phyloP scores from a whole-genome alignment of 2,329 filamentous ascomycete genomes.

The Cadophora sp. region DNA sequence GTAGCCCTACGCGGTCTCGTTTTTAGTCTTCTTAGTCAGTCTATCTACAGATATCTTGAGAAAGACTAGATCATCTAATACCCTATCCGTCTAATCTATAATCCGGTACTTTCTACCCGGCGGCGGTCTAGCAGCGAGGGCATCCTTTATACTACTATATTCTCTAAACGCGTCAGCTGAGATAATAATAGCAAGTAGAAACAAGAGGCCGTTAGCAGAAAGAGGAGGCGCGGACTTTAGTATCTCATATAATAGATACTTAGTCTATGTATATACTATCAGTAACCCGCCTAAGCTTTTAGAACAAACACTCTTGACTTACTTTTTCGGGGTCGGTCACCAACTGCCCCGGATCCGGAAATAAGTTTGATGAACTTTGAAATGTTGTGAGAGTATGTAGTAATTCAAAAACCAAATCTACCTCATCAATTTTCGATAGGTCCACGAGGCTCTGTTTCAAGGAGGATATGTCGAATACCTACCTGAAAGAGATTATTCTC shows the following conservation, averaged over 20 bases:
- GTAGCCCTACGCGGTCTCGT: conserved; percentile 24
- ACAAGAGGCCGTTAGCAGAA: conserved; percentile 25
- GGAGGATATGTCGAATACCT: no score
- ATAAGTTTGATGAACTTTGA: no score
- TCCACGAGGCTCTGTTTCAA: no score
- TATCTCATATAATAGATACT: conserved; percentile 28
- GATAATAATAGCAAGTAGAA: conserved; percentile 29
- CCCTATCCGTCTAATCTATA: conserved; percentile 21
- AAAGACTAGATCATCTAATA: conserved; percentile 24
- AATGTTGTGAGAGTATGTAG: no score
- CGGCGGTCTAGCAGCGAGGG: conserved; percentile 23
- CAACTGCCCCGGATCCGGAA: no score
- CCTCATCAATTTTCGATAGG: no score
- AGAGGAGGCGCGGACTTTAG: conserved; percentile 25
- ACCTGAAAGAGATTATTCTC: no score
- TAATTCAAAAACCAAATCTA: no score
- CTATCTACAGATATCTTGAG: conserved; percentile 24
- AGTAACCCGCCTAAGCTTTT: conserved; percentile 22
- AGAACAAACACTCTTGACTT: conserved; percentile 27
- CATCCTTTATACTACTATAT: conserved; percentile 25
- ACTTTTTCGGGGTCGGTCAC: conserved; percentile 30
- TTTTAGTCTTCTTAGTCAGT: conserved; percentile 29
- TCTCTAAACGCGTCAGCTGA: conserved; percentile 24
- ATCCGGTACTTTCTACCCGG: conserved; percentile 25
- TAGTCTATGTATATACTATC: conserved; percentile 25